Conservation (phyloP, 768 basidiomycete species). For the Lactarius vividus region DNA sequence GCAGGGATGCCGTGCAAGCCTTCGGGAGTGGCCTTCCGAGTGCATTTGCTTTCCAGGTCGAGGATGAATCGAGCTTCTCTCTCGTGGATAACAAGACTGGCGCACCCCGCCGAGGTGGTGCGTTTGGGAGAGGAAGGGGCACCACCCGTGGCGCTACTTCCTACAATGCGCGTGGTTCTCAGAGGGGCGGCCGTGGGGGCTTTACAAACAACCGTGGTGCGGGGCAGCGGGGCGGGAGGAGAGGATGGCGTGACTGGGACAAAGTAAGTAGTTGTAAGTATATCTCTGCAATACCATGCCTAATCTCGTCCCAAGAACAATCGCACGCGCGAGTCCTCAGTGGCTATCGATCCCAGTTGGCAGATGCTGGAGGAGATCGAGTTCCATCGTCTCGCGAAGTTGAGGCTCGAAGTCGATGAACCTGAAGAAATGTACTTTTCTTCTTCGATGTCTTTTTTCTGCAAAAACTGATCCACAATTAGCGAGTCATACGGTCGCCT, state of each 20-base stretch:
- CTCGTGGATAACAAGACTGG: constrained; percentile 87
- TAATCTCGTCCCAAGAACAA: constrained; percentile 50
- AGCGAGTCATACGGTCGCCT: constrained; percentile 88
- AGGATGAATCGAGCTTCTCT: constrained; percentile 96
- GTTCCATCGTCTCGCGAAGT: constrained; percentile 86
- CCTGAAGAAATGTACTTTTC: constrained; percentile 79
- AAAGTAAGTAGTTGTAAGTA: constrained; percentile 52
- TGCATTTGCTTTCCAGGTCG: constrained; percentile 95
- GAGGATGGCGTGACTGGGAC: constrained; percentile 93
- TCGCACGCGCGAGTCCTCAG: constrained; percentile 87
- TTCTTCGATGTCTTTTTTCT: neutral
- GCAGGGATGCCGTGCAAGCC: constrained; percentile 76
- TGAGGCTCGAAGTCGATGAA: constrained; percentile 91
- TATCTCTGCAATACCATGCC: neutral
- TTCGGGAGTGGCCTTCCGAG: constrained; percentile 89
- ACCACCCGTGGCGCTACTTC: constrained; percentile 37
- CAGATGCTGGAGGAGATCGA: constrained; percentile 96
- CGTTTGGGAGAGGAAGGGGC: constrained; percentile 54
- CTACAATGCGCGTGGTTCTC: constrained; percentile 43
- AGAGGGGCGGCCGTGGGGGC: constrained; percentile 44
- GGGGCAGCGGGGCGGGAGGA: constrained; percentile 55
- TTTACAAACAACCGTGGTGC: constrained; percentile 44
- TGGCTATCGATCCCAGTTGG: constrained; percentile 91
- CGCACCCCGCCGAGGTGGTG: constrained; percentile 66
- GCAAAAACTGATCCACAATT: constrained; percentile 14